Conservation (phyloP, 129 eudicot species). For the Deinandra increscens region DNA sequence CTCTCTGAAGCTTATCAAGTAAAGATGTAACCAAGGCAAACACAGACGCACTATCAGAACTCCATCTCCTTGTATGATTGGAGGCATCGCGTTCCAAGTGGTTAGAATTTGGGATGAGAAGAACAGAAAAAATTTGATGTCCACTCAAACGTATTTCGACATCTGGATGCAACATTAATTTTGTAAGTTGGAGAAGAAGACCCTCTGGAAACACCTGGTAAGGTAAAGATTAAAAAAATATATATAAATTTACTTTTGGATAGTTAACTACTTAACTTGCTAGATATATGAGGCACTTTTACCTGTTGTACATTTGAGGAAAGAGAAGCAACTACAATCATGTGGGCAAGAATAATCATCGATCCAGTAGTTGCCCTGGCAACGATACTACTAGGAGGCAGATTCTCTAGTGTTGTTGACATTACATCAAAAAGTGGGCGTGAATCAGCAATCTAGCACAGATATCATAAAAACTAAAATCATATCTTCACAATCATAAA, state of each 20-base stretch:
- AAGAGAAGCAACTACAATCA: conserved; percentile 60
- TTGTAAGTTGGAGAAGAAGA: conserved; percentile 80
- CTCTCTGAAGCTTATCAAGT: conserved; percentile 82
- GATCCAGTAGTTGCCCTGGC: conserved; percentile 83
- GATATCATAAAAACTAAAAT: neutral
- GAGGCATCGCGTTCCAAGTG: conserved; percentile 55
- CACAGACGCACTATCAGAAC: conserved; percentile 60
- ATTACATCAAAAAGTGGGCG: conserved; percentile 77
- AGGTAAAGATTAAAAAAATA: neutral
- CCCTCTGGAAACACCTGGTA: conserved; percentile 87
- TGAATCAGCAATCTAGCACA: conserved; percentile 65
- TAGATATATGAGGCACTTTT: neutral
- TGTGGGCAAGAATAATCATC: conserved; percentile 86
- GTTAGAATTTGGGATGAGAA: conserved; percentile 71
- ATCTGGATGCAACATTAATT: conserved; percentile 75
- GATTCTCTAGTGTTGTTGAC: conserved; percentile 79
- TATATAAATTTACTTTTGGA: neutral
- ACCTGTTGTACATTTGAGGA: conserved; percentile 76
- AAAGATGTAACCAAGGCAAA: conserved; percentile 68
- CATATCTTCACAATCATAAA: neutral
- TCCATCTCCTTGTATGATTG: conserved; percentile 60
- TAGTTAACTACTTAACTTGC: neutral
- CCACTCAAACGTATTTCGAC: conserved; percentile 84
- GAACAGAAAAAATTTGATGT: conserved; percentile 80
- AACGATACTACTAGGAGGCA: conserved; percentile 55